Evolutionary conservation across 441 rosid genomes (phyloP), one percentile per base, ranked within the genome.

Genomic region (Syzygium syzygioides): DNA sequence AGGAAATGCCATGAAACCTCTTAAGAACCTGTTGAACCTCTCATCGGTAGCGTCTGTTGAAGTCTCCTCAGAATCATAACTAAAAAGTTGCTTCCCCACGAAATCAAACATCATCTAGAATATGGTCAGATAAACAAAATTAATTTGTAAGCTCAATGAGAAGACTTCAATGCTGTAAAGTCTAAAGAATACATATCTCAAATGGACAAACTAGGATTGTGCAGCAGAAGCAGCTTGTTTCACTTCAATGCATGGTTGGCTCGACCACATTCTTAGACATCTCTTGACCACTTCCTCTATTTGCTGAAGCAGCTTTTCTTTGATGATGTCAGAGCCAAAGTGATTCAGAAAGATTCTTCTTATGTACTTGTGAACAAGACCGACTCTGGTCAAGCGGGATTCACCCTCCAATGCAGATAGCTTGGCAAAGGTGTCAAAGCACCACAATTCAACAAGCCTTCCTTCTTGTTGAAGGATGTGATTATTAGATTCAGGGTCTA

Each of bases 401-500:
- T 92, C 88, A 20, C 90, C 94, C 4, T 86, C 90, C 25, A 80
- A 88, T 1, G 19, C 79, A n/a, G 92, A 88, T 25, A 92, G 25
- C 89, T 91, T 91, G 7, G 93, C 87, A 50, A 91, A 92, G 19
- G 89, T 30, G 79, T 91, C 92, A 89, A 92, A 25, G 64, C 86
- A 88, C 93, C 92, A 91, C 41, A 89, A 0, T 48, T 92, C 95
- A 18, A 91, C 93, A 15, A 83, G 79, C 48, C 50, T 90, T 17
- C 93, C 92, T 66, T 93, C 92, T 55, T 91, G 92, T 19, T 90
- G 90, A 23, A 89, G 66, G 23, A 91, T 85, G 89, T 55, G 86
- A 23, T 88, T 79, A 87, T 93, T 94, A 56, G 94, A 59, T 85
- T 91, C 93, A 6, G 93, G 88, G 79, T 95, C 94, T 6, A 91